These are phyloP conservation scores for Backusella tuberculispora DNA, from an alignment of 192 early-diverging fungal genomes.

Conservation along the genomic window DNA sequence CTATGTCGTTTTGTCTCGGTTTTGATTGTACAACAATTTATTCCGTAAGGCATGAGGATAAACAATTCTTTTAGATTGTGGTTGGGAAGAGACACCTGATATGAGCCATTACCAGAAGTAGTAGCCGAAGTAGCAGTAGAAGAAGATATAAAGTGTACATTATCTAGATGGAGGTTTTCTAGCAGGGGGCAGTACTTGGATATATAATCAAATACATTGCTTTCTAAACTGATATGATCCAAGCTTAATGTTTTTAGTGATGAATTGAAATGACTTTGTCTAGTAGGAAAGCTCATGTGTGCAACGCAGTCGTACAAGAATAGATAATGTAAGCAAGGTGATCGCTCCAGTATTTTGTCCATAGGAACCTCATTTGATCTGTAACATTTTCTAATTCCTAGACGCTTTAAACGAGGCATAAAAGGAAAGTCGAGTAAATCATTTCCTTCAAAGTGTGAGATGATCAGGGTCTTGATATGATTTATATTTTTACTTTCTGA, in stretches of 20 bases:
- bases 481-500: not conserved
- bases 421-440: not conserved
- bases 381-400: slow-evolving; percentile 2
- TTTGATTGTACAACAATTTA: not conserved
- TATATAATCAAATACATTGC: not conserved
- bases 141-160: not conserved
- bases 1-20: not conserved
- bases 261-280: not conserved
- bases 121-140: too few relatives aligned
- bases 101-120: not conserved
- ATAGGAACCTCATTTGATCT: not conserved
- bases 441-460: not conserved
- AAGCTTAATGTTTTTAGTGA: slow-evolving; percentile 1
- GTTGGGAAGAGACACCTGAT: not conserved
- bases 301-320: slow-evolving; percentile 6
- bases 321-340: not conserved
- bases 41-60: not conserved
- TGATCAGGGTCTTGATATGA: not conserved
- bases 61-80: not conserved
- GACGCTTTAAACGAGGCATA: not conserved
- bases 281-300: not conserved
- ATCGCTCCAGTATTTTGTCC: not conserved
- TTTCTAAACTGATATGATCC: not conserved
- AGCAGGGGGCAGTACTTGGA: not conserved
- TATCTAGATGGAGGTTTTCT: not conserved